Evolutionary conservation across 1,284 basidiomycete species (phyloP).

Genomic region (Omphalotus olearius): DNA sequence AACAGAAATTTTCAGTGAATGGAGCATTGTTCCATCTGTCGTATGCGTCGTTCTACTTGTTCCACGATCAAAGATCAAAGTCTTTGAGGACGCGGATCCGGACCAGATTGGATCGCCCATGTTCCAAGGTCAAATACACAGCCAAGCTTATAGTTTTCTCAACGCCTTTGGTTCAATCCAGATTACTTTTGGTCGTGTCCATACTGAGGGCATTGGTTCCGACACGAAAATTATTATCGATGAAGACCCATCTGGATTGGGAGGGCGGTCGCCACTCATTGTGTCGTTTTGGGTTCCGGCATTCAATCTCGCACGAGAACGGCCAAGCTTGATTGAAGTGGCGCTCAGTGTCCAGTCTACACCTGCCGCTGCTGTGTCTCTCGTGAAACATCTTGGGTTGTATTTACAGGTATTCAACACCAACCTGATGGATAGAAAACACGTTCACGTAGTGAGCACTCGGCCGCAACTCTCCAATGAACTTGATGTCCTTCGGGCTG

Average conservation of each 20-base stretch:
- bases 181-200: conserved; percentile 30
- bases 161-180: conserved; percentile 34
- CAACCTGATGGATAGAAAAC: conserved; percentile 23
- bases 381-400: conserved; percentile 23
- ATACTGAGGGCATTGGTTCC: not conserved
- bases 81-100: conserved; percentile 23
- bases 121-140: conserved; percentile 28
- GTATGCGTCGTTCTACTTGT: conserved; percentile 31
- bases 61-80: conserved; percentile 25
- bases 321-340: conserved; percentile 21
- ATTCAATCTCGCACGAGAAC: conserved; percentile 23
- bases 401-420: conserved; percentile 26
- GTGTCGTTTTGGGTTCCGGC: conserved; percentile 30
- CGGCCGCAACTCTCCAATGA: no score
- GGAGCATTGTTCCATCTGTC: conserved; percentile 29
- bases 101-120: conserved; percentile 29
- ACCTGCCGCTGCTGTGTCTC: conserved; percentile 11
- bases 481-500: conserved; percentile 19
- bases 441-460: conserved; percentile 23
- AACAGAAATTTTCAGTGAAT: conserved; percentile 19
- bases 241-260: conserved; percentile 28
- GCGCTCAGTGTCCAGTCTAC: conserved; percentile 26
- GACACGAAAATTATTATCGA: conserved; percentile 25
- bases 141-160: conserved; percentile 19
- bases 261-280: conserved; percentile 29